Percentiles rank a stretch among this genome's conserved stretches.
Conservation (phyloP, 768 basidiomycete genomes). For the Russula olivacea region DNA sequence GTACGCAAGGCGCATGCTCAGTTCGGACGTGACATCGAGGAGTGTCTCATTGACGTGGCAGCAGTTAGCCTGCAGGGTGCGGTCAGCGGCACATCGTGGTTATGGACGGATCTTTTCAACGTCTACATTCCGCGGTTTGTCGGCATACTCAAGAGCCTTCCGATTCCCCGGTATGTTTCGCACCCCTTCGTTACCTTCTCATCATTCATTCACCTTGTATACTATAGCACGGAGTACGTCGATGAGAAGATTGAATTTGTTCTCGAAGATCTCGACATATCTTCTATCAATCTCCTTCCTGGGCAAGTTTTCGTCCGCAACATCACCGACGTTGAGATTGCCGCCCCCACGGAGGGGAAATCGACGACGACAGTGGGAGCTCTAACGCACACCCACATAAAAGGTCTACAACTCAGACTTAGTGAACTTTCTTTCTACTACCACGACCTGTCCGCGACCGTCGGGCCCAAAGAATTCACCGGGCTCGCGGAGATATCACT, state of each 20-base stretch:
- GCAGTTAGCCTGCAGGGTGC: conserved; percentile 45
- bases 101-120: conserved; percentile 77
- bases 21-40: conserved; percentile 46
- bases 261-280: conserved; percentile 67
- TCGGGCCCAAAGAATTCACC: conserved; percentile 53
- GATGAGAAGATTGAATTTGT: conserved; percentile 66
- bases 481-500: conserved; percentile 58
- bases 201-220: not conserved
- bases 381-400: conserved; percentile 58
- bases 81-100: conserved; percentile 62
- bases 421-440: conserved; percentile 71
- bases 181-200: not conserved
- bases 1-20: conserved; percentile 44
- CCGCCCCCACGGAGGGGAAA: conserved; percentile 34
- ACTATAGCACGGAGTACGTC: conserved; percentile 61
- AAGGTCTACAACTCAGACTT: conserved; percentile 58
- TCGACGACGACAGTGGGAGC: conserved; percentile 52
- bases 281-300: conserved; percentile 58
- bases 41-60: conserved; percentile 37
- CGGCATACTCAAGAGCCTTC: conserved; percentile 49
- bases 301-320: conserved; percentile 69
- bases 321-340: conserved; percentile 57
- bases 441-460: conserved; percentile 48
- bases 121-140: conserved; percentile 65
- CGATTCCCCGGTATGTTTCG: conserved; percentile 55